A percentile compares a stretch with the other conserved stretches of the same genome.
Evolutionary conservation across 345 rosid genomes (phyloP).

Genomic region (Citrus unshiu): DNA sequence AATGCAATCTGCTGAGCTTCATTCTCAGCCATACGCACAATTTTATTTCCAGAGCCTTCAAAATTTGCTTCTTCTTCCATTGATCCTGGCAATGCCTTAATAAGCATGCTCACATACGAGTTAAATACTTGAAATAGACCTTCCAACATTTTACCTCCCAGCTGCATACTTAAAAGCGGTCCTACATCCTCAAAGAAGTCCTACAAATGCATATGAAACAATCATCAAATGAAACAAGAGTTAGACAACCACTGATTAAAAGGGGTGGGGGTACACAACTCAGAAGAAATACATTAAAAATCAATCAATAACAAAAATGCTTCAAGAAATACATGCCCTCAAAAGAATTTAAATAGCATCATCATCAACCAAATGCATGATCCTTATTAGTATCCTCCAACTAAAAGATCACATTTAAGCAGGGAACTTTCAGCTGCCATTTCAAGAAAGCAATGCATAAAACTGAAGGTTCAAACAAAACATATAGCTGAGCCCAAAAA

Average conservation of each 20-base stretch:
- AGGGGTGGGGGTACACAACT: neutral
- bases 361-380: neutral
- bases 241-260: neutral
- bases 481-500: neutral
- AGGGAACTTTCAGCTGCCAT: neutral
- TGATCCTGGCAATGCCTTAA: slow-evolving; percentile 94
- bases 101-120: slow-evolving; percentile 78
- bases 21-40: slow-evolving; percentile 91
- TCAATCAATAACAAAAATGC: slow-evolving; percentile 11
- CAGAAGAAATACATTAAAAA: slow-evolving; percentile 6
- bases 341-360: neutral
- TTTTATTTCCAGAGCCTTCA: slow-evolving; percentile 72
- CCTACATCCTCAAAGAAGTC: slow-evolving; percentile 99
- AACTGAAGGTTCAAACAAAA: neutral
- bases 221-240: neutral
- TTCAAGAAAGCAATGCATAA: neutral
- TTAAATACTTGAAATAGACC: slow-evolving; percentile 91
- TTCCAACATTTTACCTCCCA: slow-evolving; percentile 92
- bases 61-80: slow-evolving; percentile 90
- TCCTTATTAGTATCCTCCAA: neutral
- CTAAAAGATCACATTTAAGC: neutral
- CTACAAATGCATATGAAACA: slow-evolving; percentile 36
- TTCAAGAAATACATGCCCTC: neutral
- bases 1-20: slow-evolving; percentile 96
- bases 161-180: slow-evolving; percentile 94